Conservation (phyloP, 2,329 filamentous ascomycete species). For the Dactylonectria macrodidyma region DNA sequence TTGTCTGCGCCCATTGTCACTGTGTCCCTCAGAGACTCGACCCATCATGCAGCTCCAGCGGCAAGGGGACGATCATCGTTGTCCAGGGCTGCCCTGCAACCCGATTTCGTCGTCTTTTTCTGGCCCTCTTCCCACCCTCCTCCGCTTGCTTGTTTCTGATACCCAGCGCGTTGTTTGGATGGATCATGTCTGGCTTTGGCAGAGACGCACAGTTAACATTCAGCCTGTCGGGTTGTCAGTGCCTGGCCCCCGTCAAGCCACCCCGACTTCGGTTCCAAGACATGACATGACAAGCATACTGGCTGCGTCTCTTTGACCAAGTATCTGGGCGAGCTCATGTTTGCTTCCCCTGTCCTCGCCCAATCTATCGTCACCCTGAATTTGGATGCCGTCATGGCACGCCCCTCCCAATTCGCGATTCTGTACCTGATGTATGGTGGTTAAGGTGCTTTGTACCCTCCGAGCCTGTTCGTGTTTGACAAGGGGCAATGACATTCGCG, state of each 20-base stretch:
- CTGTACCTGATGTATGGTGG: neutral
- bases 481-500: slow-evolving; percentile 5
- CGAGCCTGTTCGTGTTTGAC: slow-evolving; percentile 9
- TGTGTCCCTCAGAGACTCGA: slow-evolving; percentile 42
- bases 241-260: slow-evolving; percentile 41
- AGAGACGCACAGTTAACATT: slow-evolving; percentile 13
- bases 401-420: slow-evolving; percentile 38
- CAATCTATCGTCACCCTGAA: slow-evolving; percentile 28
- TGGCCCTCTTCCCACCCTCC: neutral
- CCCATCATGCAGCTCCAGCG: slow-evolving; percentile 28
- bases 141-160: slow-evolving; percentile 14
- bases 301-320: slow-evolving; percentile 10
- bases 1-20: slow-evolving; percentile 35
- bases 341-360: slow-evolving; percentile 29
- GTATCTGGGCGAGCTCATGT: slow-evolving; percentile 22
- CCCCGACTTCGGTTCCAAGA: slow-evolving; percentile 25
- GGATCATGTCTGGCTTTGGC: slow-evolving; percentile 10
- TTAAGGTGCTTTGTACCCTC: slow-evolving; percentile 7
- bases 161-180: slow-evolving; percentile 3
- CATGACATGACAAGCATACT: slow-evolving; percentile 13
- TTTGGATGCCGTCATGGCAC: slow-evolving; percentile 28
- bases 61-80: slow-evolving; percentile 27
- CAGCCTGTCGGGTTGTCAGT: slow-evolving; percentile 28
- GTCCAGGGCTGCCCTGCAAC: slow-evolving; percentile 21
- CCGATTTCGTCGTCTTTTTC: slow-evolving; percentile 8